Evolutionary conservation across 176 grass and related monocot species (phyloP).

Genomic region (Avena sativa): DNA sequence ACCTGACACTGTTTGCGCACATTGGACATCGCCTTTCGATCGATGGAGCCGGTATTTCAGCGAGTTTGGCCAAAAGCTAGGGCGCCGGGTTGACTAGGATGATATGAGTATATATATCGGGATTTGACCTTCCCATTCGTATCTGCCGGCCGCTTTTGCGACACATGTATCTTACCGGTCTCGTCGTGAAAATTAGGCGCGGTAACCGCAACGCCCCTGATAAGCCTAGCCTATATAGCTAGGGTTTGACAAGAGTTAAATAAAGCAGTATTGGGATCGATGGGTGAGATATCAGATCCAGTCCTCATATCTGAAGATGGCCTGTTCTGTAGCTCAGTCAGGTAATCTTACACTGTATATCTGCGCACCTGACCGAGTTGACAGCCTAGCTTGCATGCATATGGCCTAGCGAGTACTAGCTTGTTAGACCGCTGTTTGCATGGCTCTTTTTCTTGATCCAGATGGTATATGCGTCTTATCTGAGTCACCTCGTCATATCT

Average conservation of each 20-base stretch:
- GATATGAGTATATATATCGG: neutral
- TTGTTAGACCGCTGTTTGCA: neutral
- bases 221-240: conserved; percentile 27
- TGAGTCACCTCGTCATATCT: neutral
- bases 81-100: conserved; percentile 27
- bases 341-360: neutral
- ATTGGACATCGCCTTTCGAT: neutral
- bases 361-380: neutral
- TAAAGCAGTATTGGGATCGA: neutral
- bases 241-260: conserved; percentile 20
- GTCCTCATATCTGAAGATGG: conserved; percentile 4
- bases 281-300: conserved; percentile 4
- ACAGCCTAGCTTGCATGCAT: neutral
- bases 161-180: conserved; percentile 44
- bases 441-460: conserved; percentile 12
- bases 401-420: no score
- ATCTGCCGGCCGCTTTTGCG: conserved; percentile 39
- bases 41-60: neutral
- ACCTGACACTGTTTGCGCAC: neutral
- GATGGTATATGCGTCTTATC: conserved; percentile 14
- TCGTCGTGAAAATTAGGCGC: neutral
- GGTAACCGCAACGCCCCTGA: neutral
- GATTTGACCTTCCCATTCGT: conserved; percentile 29
- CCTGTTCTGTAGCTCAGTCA: conserved; percentile 25
- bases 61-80: conserved; percentile 48